These are phyloP conservation scores for Colletotrichum lini DNA, from an alignment of 2,329 filamentous ascomycete genomes.

Conservation along the genomic window DNA sequence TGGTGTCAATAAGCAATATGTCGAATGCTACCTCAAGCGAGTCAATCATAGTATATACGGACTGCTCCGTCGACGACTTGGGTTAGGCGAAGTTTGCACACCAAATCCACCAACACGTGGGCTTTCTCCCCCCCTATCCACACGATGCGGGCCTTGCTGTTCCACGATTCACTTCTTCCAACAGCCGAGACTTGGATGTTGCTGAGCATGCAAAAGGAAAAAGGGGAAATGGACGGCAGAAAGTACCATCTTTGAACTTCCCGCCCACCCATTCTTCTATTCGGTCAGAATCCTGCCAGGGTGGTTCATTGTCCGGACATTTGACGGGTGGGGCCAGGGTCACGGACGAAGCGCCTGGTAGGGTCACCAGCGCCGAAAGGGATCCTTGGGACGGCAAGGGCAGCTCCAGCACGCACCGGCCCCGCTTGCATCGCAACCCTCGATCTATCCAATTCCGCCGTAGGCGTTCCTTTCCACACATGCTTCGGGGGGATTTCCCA, in stretches of 20 bases:
- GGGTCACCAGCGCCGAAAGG: slow-evolving; percentile 24
- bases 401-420: slow-evolving; percentile 19
- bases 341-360: slow-evolving; percentile 31
- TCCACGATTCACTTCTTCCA: slow-evolving; percentile 11
- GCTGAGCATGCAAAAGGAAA: slow-evolving; percentile 22
- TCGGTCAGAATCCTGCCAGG: slow-evolving; percentile 2
- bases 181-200: background rate
- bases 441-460: slow-evolving; percentile 31
- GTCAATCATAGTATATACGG: slow-evolving; percentile 3
- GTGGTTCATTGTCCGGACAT: slow-evolving; percentile 32
- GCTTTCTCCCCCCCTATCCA: background rate
- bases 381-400: slow-evolving; percentile 15
- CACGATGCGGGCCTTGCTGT: slow-evolving; percentile 4
- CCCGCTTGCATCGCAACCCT: slow-evolving; percentile 35
- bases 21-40: slow-evolving; percentile 20
- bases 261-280: background rate
- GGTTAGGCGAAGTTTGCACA: background rate
- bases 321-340: slow-evolving; percentile 23
- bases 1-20: slow-evolving; percentile 15
- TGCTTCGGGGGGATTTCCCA: slow-evolving; percentile 14
- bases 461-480: slow-evolving; percentile 21
- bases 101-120: slow-evolving; percentile 21
- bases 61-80: background rate
- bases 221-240: slow-evolving; percentile 1
- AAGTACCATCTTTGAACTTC: background rate